Base-by-base conservation (phyloP, 305 asterid species). In the Fraxinus xanthoxyloides region DNA sequence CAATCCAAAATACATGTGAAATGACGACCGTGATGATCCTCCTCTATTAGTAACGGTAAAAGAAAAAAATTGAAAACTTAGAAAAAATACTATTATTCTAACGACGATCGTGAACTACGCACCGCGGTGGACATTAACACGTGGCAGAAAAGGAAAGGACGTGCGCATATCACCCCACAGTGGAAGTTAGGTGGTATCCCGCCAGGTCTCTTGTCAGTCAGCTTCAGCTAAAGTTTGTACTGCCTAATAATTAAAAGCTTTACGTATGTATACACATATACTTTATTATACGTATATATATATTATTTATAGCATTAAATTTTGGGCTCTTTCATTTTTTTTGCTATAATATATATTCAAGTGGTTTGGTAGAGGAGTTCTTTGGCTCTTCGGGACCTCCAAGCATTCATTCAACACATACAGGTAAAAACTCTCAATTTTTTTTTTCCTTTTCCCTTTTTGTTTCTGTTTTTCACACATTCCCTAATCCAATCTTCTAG, bases 91-190 rank as follows among this genome's bases (percentile, higher is more conserved):
- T 0, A 43, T 12, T 48, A 4, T 32, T 51, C 80, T 80, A 84
- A 81, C 80, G 84, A 30, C 79, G 72, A 65, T 51, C 28, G 77
- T 67, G 23, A 65, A 67, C 54, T 63, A 40, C 74, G 32, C 77
- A 40, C 4, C 75, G 54, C 4, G 61, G 63, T 82, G 56, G 82
- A 72, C 34, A 21, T 5, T 26, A 15, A 31, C 28, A 80, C 82
- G 79, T 80, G 87, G 26, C 77, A 13, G 12, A 23, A 38, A 34
- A 63, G 31, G 65, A 69, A 48, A 35, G 81, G 75, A 80, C 46
- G 85, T 75, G 83, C 79, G 75, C 83, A 85, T 59, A 21, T 76
- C 75, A 78, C 84, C 48, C 77, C 54, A 51, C 61, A 70, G 84
- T 31, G 79, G 59, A 85, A 69, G 43, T 69, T 80, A 79, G 76